These are phyloP conservation scores for Aspergillus amoenus DNA, from an alignment of 2,329 filamentous ascomycete genomes.

Conservation along the genomic window DNA sequence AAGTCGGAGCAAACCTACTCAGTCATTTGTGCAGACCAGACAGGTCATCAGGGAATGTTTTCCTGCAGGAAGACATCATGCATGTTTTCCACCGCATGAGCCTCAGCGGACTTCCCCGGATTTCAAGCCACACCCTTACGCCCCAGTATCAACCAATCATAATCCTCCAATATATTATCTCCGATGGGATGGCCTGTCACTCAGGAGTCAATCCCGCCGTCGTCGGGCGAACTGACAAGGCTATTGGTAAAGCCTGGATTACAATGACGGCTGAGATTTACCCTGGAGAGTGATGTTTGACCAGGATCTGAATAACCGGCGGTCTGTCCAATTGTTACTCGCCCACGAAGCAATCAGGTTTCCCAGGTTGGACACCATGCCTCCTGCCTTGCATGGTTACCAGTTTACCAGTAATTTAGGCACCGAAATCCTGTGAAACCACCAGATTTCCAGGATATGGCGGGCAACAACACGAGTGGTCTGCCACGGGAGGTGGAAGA, in stretches of 20 bases:
- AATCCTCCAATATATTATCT: not conserved
- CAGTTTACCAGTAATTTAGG: not conserved
- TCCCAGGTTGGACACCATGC: not conserved
- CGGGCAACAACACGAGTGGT: not conserved
- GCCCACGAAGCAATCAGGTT: not conserved
- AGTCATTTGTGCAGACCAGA: not conserved
- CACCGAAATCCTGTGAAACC: not conserved
- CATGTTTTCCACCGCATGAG: not conserved
- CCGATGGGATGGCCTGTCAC: not conserved
- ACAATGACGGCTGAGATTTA: not conserved
- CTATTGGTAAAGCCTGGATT: not conserved
- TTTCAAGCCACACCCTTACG: constrained; percentile 12
- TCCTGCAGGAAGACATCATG: constrained; percentile 1
- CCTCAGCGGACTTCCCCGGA: constrained; percentile 13
- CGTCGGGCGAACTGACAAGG: not conserved
- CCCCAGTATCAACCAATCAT: constrained; percentile 7
- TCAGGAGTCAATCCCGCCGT: not conserved
- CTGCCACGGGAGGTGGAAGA: not conserved
- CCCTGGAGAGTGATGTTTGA: not conserved
- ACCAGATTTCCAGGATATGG: not conserved
- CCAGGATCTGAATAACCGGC: not conserved
- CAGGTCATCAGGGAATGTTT: constrained; percentile 3
- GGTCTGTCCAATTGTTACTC: not conserved
- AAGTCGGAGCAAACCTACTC: not conserved
- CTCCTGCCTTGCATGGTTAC: not conserved